Evolutionary conservation across 2,329 filamentous ascomycete species (phyloP).

Genomic region (Diaporthe sp.): DNA sequence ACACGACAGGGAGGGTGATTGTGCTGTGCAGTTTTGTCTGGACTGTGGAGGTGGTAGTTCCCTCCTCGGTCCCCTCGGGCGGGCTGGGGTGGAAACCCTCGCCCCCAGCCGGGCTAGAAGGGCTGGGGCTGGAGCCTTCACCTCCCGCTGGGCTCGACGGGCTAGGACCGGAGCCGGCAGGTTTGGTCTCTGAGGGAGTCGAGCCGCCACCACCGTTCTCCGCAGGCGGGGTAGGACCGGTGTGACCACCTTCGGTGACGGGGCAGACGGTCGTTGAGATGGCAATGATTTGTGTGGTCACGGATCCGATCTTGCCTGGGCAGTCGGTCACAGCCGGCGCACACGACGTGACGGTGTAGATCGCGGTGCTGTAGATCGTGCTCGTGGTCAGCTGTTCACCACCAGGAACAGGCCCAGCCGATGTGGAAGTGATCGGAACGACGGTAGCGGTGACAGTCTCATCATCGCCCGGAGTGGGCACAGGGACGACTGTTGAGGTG

Average conservation of each 20-base stretch:
- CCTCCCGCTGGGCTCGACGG: background rate
- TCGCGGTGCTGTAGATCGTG: slow-evolving; percentile 51
- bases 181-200: background rate
- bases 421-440: slow-evolving; percentile 17
- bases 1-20: slow-evolving; percentile 31
- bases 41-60: background rate
- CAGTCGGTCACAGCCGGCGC: slow-evolving; percentile 54
- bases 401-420: background rate
- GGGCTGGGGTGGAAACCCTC: slow-evolving; percentile 12
- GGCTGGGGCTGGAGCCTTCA: background rate
- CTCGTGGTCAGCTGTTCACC: slow-evolving; percentile 42
- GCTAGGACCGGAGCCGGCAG: background rate
- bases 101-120: background rate
- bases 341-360: slow-evolving; percentile 68
- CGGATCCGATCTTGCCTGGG: slow-evolving; percentile 46
- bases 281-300: slow-evolving; percentile 53
- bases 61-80: slow-evolving; percentile 7
- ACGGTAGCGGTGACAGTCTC: slow-evolving; percentile 3
- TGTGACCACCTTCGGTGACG: slow-evolving; percentile 36
- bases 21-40: slow-evolving; percentile 28
- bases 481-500: slow-evolving; percentile 49
- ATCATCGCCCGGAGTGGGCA: background rate
- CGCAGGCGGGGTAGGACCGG: slow-evolving; percentile 8
- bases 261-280: slow-evolving; percentile 59
- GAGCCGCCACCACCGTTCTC: slow-evolving; percentile 20